Percentiles rank a stretch among this genome's conserved stretches.
These are phyloP conservation scores for Syzygium aqueum DNA, from an alignment of 345 rosid species.

Conservation along the genomic window DNA sequence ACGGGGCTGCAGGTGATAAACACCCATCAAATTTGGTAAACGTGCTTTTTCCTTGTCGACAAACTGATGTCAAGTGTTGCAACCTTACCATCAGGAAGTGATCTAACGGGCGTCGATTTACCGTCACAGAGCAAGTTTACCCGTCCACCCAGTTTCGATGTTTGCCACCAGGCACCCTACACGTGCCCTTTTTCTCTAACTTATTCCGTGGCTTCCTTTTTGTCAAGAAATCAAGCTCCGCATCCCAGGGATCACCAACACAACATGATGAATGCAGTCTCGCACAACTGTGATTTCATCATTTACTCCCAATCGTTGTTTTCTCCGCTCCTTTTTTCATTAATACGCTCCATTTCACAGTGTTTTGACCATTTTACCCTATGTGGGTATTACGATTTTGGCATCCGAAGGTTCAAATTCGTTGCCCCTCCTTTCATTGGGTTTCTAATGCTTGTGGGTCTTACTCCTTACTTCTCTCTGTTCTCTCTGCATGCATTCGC, in stretches of 20 bases:
- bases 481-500: no score
- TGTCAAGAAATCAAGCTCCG: background rate
- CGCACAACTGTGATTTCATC: background rate
- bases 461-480: no score
- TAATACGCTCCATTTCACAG: no score
- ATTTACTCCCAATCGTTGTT: background rate
- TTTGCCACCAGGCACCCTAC: background rate
- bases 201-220: background rate
- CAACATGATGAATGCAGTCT: background rate
- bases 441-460: no score
- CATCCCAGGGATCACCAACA: background rate
- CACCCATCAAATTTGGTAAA: background rate
- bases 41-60: background rate
- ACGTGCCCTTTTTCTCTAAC: background rate
- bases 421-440: no score
- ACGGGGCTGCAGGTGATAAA: background rate
- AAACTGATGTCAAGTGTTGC: background rate
- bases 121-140: background rate
- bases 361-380: no score
- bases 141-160: background rate
- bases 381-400: no score
- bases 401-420: no score
- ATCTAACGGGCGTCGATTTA: background rate
- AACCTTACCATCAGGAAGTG: background rate
- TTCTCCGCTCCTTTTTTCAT: no score